Evolutionary conservation across 768 basidiomycete species (phyloP).

Genomic region (Leccinellum rugosiceps): DNA sequence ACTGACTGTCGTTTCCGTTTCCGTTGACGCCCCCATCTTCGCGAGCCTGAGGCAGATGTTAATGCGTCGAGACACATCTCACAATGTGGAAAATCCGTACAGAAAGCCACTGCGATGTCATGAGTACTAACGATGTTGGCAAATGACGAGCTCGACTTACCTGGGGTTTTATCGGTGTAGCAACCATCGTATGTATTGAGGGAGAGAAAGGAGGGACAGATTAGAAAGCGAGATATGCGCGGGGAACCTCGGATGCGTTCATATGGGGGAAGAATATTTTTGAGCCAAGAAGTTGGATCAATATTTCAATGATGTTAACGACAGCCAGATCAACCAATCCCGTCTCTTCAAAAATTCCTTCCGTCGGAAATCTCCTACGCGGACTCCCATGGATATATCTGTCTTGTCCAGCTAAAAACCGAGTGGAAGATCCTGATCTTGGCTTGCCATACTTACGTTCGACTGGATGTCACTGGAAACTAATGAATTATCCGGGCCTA

Average conservation of each 20-base stretch:
- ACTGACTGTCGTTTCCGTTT: slow-evolving; percentile 1
- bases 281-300: slow-evolving; percentile 17
- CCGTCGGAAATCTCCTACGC: neutral
- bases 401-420: neutral
- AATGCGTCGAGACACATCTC: neutral
- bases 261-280: slow-evolving; percentile 16
- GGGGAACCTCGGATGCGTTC: slow-evolving; percentile 11
- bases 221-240: slow-evolving; percentile 13
- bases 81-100: slow-evolving; percentile 12
- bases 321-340: neutral
- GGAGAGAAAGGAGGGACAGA: neutral
- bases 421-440: neutral
- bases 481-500: neutral
- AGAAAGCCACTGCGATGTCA: slow-evolving; percentile 14
- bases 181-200: slow-evolving; percentile 22
- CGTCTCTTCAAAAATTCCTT: neutral
- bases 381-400: neutral
- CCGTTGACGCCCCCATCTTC: neutral
- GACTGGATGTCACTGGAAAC: slow-evolving; percentile 2
- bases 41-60: slow-evolving; percentile 15
- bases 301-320: neutral
- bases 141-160: slow-evolving; percentile 1
- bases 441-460: neutral
- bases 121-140: neutral
- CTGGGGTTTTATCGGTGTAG: slow-evolving; percentile 8